Conservation (phyloP, 345 rosid genomes). For the Camelina neglecta region DNA sequence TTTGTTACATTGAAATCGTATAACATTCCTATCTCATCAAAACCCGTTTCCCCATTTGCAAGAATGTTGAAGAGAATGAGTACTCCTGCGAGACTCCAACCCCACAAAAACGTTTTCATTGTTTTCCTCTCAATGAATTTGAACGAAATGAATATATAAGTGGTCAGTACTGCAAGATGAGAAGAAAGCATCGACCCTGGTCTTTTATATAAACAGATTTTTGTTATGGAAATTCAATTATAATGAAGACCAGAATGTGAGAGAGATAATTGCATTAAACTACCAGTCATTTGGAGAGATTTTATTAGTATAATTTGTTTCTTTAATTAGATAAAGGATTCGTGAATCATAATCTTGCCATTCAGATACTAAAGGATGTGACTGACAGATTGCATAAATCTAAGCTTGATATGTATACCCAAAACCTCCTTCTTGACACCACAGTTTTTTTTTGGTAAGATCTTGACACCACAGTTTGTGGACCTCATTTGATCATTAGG, state of each 20-base stretch:
- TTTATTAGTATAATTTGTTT: constrained; percentile 4
- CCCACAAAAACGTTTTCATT: constrained; percentile 27
- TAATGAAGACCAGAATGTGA: constrained; percentile 10
- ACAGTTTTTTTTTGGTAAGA: too few species aligned
- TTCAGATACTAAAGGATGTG: not conserved
- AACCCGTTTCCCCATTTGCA: constrained; percentile 24
- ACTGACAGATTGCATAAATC: not conserved
- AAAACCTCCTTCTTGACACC: too few species aligned
- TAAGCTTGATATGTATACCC: too few species aligned
- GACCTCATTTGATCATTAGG: not conserved
- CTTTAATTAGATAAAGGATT: too few species aligned
- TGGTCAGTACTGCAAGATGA: not conserved
- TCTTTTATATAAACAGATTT: not conserved
- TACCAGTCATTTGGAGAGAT: constrained; percentile 1
- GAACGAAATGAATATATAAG: constrained; percentile 1
- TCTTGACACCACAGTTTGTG: too few species aligned
- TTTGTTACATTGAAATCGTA: constrained; percentile 19
- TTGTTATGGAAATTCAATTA: not conserved
- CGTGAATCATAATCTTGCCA: not conserved
- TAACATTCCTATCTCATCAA: constrained; percentile 7
- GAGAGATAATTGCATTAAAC: not conserved
- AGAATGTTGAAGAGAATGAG: constrained; percentile 30
- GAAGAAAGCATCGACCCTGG: constrained; percentile 10
- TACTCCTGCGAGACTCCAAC: constrained; percentile 27
- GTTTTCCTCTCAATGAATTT: constrained; percentile 2